Conservation (phyloP, 345 rosid genomes). For the Orychophragmus violaceus region DNA sequence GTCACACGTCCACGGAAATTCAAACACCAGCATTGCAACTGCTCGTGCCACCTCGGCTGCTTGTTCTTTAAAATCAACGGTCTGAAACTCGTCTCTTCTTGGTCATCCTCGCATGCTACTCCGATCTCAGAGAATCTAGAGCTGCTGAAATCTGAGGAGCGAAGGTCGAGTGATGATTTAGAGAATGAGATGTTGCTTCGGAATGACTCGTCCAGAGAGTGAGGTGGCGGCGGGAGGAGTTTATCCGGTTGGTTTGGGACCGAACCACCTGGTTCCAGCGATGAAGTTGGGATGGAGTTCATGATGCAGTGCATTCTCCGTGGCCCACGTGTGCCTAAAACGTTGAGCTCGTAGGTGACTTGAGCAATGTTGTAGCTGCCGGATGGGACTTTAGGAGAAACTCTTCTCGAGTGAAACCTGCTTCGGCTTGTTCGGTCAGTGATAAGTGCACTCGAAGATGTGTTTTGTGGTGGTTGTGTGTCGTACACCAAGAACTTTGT, state of each 20-base stretch:
- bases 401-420: constrained; percentile 53
- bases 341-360: constrained; percentile 51
- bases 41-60: constrained; percentile 71
- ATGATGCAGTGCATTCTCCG: constrained; percentile 58
- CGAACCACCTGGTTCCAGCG: constrained; percentile 45
- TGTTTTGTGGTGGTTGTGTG: constrained; percentile 49
- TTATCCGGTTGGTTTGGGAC: constrained; percentile 59
- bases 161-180: constrained; percentile 44
- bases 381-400: constrained; percentile 61
- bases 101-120: constrained; percentile 32
- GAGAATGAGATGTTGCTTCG: constrained; percentile 55
- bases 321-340: constrained; percentile 59
- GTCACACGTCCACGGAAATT: constrained; percentile 64
- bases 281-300: constrained; percentile 56
- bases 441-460: constrained; percentile 35
- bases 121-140: constrained; percentile 44
- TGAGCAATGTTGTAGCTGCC: constrained; percentile 60
- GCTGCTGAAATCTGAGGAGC: constrained; percentile 50
- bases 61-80: constrained; percentile 57
- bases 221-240: constrained; percentile 34
- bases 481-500: constrained; percentile 61
- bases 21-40: constrained; percentile 61
- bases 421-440: constrained; percentile 43
- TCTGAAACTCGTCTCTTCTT: constrained; percentile 35
- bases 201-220: constrained; percentile 47